phyloP scores from a whole-genome alignment of 2,329 filamentous ascomycete species.

The Paracorniculantispora psalliotae region DNA sequence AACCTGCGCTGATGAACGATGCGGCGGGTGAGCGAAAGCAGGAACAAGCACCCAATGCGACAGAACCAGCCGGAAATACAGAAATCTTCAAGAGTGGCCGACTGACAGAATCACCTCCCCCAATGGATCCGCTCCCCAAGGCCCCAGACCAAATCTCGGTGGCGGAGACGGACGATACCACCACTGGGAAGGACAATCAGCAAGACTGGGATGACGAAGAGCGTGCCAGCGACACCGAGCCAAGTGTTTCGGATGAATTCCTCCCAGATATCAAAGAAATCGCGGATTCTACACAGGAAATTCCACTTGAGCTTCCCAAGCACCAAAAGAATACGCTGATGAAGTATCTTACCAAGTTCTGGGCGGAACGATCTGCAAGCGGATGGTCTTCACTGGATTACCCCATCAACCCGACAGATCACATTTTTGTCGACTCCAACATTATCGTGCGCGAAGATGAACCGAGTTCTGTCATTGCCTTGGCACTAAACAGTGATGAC shows the following conservation, averaged over 20 bases:
- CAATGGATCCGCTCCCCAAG: constrained; percentile 20
- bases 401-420: constrained; percentile 79
- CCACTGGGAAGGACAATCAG: constrained; percentile 33
- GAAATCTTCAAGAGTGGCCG: constrained; percentile 14
- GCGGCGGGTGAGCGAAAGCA: constrained; percentile 30
- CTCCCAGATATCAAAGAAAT: constrained; percentile 58
- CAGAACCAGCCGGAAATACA: neutral
- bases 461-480: constrained; percentile 90
- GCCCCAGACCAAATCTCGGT: constrained; percentile 22
- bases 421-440: constrained; percentile 95
- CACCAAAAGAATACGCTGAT: constrained; percentile 91
- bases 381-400: constrained; percentile 93
- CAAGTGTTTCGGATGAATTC: constrained; percentile 63
- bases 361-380: constrained; percentile 94
- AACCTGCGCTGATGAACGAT: constrained; percentile 64
- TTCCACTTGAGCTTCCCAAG: constrained; percentile 73
- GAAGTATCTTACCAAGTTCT: constrained; percentile 95
- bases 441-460: constrained; percentile 97
- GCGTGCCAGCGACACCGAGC: constrained; percentile 66
- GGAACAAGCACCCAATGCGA: constrained; percentile 16
- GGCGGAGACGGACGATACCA: constrained; percentile 25
- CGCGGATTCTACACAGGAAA: constrained; percentile 55
- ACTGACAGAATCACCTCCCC: constrained; percentile 19
- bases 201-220: constrained; percentile 67
- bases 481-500: constrained; percentile 82